A percentile compares a stretch with the other conserved stretches of the same genome.
Conservation (phyloP, 352 stramenopile genomes). For the Pythium chondricola region DNA sequence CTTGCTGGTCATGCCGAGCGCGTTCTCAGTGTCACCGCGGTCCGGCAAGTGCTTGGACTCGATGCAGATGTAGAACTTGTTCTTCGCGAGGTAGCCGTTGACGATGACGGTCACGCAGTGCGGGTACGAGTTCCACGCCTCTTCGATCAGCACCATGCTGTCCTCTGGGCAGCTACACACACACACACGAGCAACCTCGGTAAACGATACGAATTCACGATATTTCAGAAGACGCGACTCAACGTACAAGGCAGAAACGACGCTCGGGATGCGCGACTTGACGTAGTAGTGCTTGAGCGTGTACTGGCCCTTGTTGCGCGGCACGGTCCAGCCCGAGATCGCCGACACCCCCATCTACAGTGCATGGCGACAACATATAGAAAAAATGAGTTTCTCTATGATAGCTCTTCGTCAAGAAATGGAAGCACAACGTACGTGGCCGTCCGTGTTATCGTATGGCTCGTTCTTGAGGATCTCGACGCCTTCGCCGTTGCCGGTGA, state of each 20-base stretch:
- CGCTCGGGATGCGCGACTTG: slow-evolving; percentile 78
- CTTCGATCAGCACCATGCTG: slow-evolving; percentile 81
- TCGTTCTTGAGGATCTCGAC: slow-evolving; percentile 87
- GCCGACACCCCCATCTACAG: slow-evolving; percentile 57
- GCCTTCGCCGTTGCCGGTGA: slow-evolving; percentile 76
- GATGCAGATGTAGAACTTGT: slow-evolving; percentile 86
- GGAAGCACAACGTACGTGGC: slow-evolving; percentile 30
- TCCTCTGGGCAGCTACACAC: slow-evolving; percentile 65
- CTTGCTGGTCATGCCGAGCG: slow-evolving; percentile 50
- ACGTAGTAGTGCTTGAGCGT: slow-evolving; percentile 87
- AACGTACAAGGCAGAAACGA: slow-evolving; percentile 73
- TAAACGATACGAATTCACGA: not conserved
- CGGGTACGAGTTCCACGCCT: slow-evolving; percentile 85
- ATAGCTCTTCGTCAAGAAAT: not conserved
- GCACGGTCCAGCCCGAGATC: slow-evolving; percentile 70
- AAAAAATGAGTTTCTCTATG: too few species aligned
- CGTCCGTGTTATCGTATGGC: slow-evolving; percentile 80
- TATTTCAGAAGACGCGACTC: not conserved
- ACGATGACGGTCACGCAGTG: slow-evolving; percentile 84
- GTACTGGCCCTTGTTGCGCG: slow-evolving; percentile 79
- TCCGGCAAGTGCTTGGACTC: slow-evolving; percentile 72
- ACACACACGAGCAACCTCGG: not conserved
- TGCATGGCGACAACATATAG: too few species aligned
- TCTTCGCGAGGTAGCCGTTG: slow-evolving; percentile 79
- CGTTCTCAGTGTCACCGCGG: slow-evolving; percentile 56